A percentile compares a stretch with the other conserved stretches of the same genome.
Evolutionary conservation across 176 grass and related monocot genomes (phyloP).

Genomic region (Cenchrus purpureus): DNA sequence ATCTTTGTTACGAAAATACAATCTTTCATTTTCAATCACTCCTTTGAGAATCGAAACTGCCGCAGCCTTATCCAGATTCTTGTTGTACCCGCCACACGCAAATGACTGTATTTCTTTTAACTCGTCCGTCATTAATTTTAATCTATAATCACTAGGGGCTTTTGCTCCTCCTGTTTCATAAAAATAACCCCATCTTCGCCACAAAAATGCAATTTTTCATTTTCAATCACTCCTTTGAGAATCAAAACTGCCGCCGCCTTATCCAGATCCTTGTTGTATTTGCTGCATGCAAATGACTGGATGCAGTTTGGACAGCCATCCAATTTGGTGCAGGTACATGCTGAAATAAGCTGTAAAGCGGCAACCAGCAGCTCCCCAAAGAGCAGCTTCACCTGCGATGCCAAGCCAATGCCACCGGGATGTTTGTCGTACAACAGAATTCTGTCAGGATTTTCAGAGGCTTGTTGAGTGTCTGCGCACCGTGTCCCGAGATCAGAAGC

Average conservation of each 20-base stretch:
- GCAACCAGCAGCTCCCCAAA: slow-evolving; percentile 60
- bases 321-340: slow-evolving; percentile 1
- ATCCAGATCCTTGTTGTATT: slow-evolving; percentile 4
- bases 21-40: slow-evolving; percentile 6
- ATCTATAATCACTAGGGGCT: too few species aligned
- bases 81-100: neutral
- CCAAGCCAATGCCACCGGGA: slow-evolving; percentile 67
- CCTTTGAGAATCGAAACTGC: slow-evolving; percentile 24
- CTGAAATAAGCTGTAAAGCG: slow-evolving; percentile 51
- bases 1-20: slow-evolving; percentile 16
- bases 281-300: slow-evolving; percentile 19
- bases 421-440: slow-evolving; percentile 69
- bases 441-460: slow-evolving; percentile 43
- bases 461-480: slow-evolving; percentile 57
- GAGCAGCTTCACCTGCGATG: slow-evolving; percentile 52
- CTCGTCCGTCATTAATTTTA: too few species aligned
- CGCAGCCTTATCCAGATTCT: slow-evolving; percentile 20
- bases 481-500: slow-evolving; percentile 58
- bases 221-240: slow-evolving; percentile 25
- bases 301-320: slow-evolving; percentile 38
- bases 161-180: too few species aligned
- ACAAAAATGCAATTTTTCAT: neutral
- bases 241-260: slow-evolving; percentile 28
- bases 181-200: neutral
- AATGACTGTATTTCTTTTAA: too few species aligned